Conservation (phyloP, 176 grass and related monocot species). For the Oryza meyeriana region DNA sequence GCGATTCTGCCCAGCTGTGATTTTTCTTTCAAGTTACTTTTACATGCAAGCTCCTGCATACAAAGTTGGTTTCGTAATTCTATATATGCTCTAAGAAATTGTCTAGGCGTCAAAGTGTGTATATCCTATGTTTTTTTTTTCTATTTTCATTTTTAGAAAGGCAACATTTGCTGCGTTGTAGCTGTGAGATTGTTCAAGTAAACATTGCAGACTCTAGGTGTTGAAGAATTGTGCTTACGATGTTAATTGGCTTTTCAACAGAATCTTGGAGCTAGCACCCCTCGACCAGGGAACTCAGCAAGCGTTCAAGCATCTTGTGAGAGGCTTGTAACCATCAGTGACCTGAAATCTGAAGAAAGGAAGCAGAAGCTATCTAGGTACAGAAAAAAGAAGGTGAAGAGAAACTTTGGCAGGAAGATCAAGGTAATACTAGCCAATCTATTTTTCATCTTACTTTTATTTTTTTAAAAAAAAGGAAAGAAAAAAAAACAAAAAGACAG, state of each 20-base stretch:
- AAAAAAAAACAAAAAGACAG: background rate
- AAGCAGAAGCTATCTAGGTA: constrained; percentile 96
- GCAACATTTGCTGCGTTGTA: background rate
- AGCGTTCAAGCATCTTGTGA: constrained; percentile 54
- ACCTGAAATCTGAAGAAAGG: constrained; percentile 83
- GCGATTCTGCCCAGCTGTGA: background rate
- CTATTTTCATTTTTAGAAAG: background rate
- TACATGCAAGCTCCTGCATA: constrained; percentile 3
- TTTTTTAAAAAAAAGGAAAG: too few relatives aligned
- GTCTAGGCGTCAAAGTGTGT: background rate
- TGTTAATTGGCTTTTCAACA: constrained; percentile 29
- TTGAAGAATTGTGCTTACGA: background rate
- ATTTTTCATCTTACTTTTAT: background rate
- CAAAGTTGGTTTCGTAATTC: background rate
- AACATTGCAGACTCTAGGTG: background rate
- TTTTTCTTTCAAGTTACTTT: constrained; percentile 16
- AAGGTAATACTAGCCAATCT: constrained; percentile 48
- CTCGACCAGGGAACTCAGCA: constrained; percentile 37
- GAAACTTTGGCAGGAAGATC: constrained; percentile 98
- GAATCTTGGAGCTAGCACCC: constrained; percentile 70
- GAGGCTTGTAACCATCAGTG: constrained; percentile 71
- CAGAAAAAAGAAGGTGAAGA: constrained; percentile 92
- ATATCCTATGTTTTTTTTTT: background rate
- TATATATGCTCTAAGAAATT: background rate
- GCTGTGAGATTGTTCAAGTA: background rate